These are phyloP conservation scores for Leccinellum albellum DNA, from an alignment of 768 basidiomycete genomes.

Conservation along the genomic window DNA sequence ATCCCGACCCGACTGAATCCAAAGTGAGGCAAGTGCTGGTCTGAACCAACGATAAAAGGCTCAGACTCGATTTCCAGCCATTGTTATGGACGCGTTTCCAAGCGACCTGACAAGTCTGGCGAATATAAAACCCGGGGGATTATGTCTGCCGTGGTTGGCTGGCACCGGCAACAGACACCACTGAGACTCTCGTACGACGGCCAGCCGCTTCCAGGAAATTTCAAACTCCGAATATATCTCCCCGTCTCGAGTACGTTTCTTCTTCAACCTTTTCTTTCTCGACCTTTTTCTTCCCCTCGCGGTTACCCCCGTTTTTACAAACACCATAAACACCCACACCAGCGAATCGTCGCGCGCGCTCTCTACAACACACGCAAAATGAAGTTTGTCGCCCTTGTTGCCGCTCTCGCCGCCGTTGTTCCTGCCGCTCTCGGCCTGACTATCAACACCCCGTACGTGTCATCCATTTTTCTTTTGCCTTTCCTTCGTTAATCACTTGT, in stretches of 20 bases:
- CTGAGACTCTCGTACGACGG: too few species aligned
- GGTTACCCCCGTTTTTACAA: neutral
- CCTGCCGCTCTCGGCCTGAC: constrained; percentile 44
- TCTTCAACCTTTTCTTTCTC: neutral
- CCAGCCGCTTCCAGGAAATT: too few species aligned
- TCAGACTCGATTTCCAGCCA: neutral
- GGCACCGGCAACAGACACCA: too few species aligned
- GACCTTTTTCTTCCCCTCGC: neutral
- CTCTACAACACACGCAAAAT: constrained; percentile 27
- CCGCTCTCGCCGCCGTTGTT: constrained; percentile 28
- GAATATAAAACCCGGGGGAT: neutral
- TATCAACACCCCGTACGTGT: constrained; percentile 68
- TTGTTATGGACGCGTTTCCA: neutral
- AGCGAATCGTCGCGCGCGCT: constrained; percentile 15
- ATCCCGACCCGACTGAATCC: neutral
- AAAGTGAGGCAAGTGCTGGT: neutral
- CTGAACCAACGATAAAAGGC: neutral
- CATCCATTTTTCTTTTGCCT: neutral
- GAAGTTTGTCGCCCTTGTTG: constrained; percentile 33
- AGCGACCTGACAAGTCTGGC: neutral
- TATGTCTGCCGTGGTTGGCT: too few species aligned
- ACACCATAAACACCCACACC: neutral
- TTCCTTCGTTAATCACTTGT: neutral
- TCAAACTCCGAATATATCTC: constrained; percentile 28
- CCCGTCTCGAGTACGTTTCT: neutral